Percentiles rank a stretch among this genome's conserved stretches.
Conservation (phyloP, 345 rosid species). For the Dipteronia dyeriana region DNA sequence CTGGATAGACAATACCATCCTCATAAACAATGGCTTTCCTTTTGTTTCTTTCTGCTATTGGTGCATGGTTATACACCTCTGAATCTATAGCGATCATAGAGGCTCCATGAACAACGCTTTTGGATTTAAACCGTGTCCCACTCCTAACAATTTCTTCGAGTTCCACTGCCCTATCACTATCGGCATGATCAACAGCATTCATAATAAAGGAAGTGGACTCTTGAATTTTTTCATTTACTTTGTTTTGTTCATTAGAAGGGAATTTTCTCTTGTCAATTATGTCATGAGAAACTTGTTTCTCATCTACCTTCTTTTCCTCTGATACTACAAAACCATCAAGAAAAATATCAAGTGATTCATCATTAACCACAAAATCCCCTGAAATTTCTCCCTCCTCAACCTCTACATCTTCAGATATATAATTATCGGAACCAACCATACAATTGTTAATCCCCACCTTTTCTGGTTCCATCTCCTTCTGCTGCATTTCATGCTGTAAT, state of each 20-base stretch:
- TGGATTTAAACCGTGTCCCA: conserved; percentile 27
- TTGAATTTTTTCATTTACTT: conserved; percentile 18
- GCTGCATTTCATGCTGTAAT: conserved; percentile 28
- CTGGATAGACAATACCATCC: conserved; percentile 21
- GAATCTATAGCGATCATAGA: conserved; percentile 19
- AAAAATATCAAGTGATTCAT: conserved; percentile 26
- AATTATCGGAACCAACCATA: conserved; percentile 14
- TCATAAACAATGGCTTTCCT: conserved; percentile 23
- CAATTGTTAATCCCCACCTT: conserved; percentile 28
- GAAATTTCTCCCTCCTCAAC: conserved; percentile 64
- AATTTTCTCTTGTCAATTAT: conserved; percentile 22
- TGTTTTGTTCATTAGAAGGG: conserved; percentile 20
- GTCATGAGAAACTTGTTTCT: conserved; percentile 31
- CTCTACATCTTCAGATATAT: conserved; percentile 41
- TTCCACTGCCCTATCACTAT: conserved; percentile 10
- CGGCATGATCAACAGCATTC: conserved; percentile 8
- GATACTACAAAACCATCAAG: conserved; percentile 27
- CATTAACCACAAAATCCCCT: conserved; percentile 33
- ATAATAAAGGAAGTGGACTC: conserved; percentile 10
- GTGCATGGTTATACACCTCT: background rate
- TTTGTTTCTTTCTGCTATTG: conserved; percentile 23
- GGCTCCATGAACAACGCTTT: conserved; percentile 22
- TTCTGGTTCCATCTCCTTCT: conserved; percentile 38
- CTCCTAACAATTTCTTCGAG: conserved; percentile 21
- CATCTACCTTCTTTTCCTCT: conserved; percentile 29